A percentile compares a stretch with the other conserved stretches of the same genome.
phyloP scores from a whole-genome alignment of 2,329 filamentous ascomycete genomes.

The Ophiostoma tasmaniense region DNA sequence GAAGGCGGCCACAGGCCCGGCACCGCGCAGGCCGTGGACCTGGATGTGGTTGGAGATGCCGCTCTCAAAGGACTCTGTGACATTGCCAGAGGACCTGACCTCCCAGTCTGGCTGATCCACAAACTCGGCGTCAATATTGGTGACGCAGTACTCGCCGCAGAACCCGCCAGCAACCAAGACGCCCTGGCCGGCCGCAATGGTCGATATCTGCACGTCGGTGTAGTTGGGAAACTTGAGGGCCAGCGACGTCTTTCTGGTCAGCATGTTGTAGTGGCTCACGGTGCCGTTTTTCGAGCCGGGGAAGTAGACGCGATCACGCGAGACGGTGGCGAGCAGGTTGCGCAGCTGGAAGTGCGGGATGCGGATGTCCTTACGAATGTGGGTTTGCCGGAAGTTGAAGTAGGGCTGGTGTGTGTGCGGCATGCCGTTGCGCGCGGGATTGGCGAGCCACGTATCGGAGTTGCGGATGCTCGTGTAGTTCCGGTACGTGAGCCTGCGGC shows the following conservation, averaged over 20 bases:
- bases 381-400: slow-evolving; percentile 51
- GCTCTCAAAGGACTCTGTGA: slow-evolving; percentile 41
- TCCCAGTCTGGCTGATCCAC: slow-evolving; percentile 26
- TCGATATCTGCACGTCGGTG: slow-evolving; percentile 38
- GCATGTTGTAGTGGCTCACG: slow-evolving; percentile 45
- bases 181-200: slow-evolving; percentile 43
- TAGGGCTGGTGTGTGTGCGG: slow-evolving; percentile 35
- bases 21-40: slow-evolving; percentile 44
- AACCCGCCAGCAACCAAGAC: slow-evolving; percentile 54
- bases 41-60: slow-evolving; percentile 60
- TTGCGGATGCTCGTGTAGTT: slow-evolving; percentile 49
- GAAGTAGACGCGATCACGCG: slow-evolving; percentile 43
- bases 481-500: slow-evolving; percentile 41
- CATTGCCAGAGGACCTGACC: slow-evolving; percentile 36
- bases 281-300: slow-evolving; percentile 44
- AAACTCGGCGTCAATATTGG: slow-evolving; percentile 34
- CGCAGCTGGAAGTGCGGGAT: slow-evolving; percentile 60
- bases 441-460: slow-evolving; percentile 36
- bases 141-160: slow-evolving; percentile 46
- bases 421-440: not conserved
- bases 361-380: slow-evolving; percentile 44
- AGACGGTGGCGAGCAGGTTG: slow-evolving; percentile 51
- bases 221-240: slow-evolving; percentile 36
- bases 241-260: slow-evolving; percentile 37
- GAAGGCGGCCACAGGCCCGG: slow-evolving; percentile 48